These are phyloP conservation scores for Yamadazyma friedrichii DNA, from an alignment of 1,139 yeast species.

Conservation along the genomic window DNA sequence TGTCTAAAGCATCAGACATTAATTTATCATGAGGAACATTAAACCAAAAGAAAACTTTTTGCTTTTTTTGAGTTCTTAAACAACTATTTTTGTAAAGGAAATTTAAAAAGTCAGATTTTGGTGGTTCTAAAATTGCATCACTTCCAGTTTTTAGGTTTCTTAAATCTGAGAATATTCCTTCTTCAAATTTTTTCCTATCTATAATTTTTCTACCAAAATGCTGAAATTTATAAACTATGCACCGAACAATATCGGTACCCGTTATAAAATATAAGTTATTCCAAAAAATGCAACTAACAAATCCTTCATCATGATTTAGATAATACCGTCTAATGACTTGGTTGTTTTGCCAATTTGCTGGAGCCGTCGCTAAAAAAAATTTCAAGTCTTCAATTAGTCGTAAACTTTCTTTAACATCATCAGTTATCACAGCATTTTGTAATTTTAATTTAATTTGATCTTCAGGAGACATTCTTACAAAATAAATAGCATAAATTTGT, in stretches of 20 bases:
- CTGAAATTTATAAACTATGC: constrained; percentile 84
- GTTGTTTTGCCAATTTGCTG: constrained; percentile 89
- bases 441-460: constrained; percentile 7
- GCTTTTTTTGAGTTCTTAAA: constrained; percentile 92
- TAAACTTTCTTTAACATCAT: constrained; percentile 49
- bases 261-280: constrained; percentile 86
- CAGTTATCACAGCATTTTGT: constrained; percentile 13
- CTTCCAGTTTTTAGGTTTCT: constrained; percentile 83
- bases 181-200: constrained; percentile 93
- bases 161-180: constrained; percentile 90
- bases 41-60: constrained; percentile 96
- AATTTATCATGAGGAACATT: constrained; percentile 92
- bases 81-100: constrained; percentile 85
- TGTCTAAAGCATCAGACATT: constrained; percentile 90
- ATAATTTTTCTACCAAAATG: constrained; percentile 84
- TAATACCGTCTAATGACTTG: constrained; percentile 86
- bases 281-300: constrained; percentile 92
- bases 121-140: constrained; percentile 86
- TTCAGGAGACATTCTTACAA: constrained; percentile 8
- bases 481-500: neutral
- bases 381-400: constrained; percentile 73
- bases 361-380: constrained; percentile 87
- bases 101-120: constrained; percentile 82
- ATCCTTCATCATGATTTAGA: constrained; percentile 84
- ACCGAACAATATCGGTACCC: constrained; percentile 94